Evolutionary conservation across 345 rosid genomes (phyloP).

Genomic region (Hevea brasiliensis): DNA sequence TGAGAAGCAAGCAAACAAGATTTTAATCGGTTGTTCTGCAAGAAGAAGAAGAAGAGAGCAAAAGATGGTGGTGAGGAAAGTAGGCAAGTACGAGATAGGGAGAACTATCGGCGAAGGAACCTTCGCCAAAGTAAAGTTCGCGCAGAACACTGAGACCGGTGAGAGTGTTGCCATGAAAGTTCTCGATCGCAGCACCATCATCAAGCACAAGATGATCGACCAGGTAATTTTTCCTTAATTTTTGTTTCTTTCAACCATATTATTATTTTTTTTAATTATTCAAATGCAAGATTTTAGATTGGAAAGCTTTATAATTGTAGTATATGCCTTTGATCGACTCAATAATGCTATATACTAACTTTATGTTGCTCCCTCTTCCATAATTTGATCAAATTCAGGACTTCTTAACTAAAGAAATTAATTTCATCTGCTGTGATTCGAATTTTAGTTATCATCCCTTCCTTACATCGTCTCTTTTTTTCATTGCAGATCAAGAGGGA

Average conservation of each 20-base stretch:
- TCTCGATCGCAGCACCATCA: constrained; percentile 77
- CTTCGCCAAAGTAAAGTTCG: constrained; percentile 93
- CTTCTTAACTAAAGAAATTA: too few species aligned
- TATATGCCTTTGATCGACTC: too few species aligned
- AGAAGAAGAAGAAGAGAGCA: constrained; percentile 8
- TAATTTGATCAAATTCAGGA: too few species aligned
- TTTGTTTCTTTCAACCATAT: too few species aligned
- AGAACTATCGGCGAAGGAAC: constrained; percentile 98
- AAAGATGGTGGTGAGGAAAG: constrained; percentile 81
- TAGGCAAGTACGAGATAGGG: constrained; percentile 94
- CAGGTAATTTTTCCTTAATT: constrained; percentile 48
- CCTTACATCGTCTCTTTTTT: neutral
- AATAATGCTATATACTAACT: too few species aligned
- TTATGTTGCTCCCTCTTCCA: too few species aligned
- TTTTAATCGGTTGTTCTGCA: too few species aligned
- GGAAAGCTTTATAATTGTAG: too few species aligned
- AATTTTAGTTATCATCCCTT: too few species aligned
- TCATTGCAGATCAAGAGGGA: constrained; percentile 84
- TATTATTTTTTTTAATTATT: too few species aligned
- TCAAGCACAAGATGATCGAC: constrained; percentile 95
- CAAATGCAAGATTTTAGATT: too few species aligned
- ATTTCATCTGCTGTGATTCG: neutral
- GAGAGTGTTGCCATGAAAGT: constrained; percentile 98
- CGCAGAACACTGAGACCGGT: constrained; percentile 96
- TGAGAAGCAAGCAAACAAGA: neutral